Evolutionary conservation across 2,329 filamentous ascomycete species (phyloP), one percentile per base, ranked within the genome.

Genomic region (Elsinoe perseae): DNA sequence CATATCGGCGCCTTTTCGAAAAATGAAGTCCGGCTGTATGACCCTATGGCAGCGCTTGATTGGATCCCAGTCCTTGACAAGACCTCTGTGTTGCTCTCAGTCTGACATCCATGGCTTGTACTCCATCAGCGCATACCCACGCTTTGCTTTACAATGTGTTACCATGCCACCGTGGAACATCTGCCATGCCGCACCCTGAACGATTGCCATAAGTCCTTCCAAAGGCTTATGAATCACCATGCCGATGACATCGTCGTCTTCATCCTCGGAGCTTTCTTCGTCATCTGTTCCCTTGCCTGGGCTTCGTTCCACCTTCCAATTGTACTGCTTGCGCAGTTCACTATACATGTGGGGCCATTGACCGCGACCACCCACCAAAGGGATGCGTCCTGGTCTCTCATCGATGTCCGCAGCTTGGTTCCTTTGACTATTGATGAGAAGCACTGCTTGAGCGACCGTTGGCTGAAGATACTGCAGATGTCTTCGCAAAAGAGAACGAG

Each of bases 291-390:
- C 34, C 14, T 14, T 4, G 5, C 34, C 4, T 38, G 14, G 9
- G 34, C 34, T 2, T n/a, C 34, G 12, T n/a, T 18, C 23, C 44
- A 2, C 14, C 23, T 14, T 28, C 12, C 28, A 10, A 58, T 75
- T 77, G 65, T 91, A 91, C 66, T 87, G 83, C 32, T 76, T 68
- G 68, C 87, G 88, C 61, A 92, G 76, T 2, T 81, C 77, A 36
- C 80, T 80, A 72, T 89, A 88, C 4, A 89, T 77, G 67, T 87
- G 87, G 18, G 66, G 66, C 12, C 82, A 87, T 72, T 90, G 86
- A 1, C 87, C 87, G 64, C 92, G 91, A 5, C 87, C 87, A 61
- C 88, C 88, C 0, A 92, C 87, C 4, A 92, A 77, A 42, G 91
- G 84, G 61, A 92, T 89, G n/a, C 86, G 86, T 44, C 72, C 72